Evolutionary conservation across 2,329 filamentous ascomycete species (phyloP).

Genomic region (Xylariaceae sp.): DNA sequence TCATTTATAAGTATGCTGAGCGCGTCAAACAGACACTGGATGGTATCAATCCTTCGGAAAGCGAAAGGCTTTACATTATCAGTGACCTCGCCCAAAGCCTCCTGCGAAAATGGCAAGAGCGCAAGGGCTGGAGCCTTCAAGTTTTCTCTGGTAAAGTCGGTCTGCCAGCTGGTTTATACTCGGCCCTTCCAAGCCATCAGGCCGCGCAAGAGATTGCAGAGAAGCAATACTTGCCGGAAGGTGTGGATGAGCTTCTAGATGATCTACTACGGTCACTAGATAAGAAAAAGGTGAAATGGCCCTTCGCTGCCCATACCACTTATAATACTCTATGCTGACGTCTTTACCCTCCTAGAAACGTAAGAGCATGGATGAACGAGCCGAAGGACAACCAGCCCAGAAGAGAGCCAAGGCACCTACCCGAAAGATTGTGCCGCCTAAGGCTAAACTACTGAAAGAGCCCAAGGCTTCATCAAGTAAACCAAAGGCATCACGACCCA

Average conservation of each 20-base stretch:
- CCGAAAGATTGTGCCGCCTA: conserved; percentile 29
- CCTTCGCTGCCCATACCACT: not conserved
- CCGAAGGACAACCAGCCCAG: conserved; percentile 41
- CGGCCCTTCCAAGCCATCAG: conserved; percentile 68
- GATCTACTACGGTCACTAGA: conserved; percentile 62
- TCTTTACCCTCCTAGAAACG: conserved; percentile 47
- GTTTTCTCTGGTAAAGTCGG: conserved; percentile 78
- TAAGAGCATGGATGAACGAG: conserved; percentile 49
- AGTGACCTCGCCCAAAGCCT: conserved; percentile 82
- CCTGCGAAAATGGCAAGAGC: conserved; percentile 81
- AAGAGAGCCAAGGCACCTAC: conserved; percentile 37
- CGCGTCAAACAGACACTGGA: conserved; percentile 88
- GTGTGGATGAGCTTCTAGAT: conserved; percentile 72
- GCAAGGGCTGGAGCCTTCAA: conserved; percentile 80
- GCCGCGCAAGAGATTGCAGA: conserved; percentile 81
- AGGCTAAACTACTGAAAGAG: conserved; percentile 33
- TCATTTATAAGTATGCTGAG: conserved; percentile 90
- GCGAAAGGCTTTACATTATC: conserved; percentile 76
- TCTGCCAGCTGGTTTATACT: conserved; percentile 75
- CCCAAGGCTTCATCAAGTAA: conserved; percentile 26
- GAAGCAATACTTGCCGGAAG: conserved; percentile 77
- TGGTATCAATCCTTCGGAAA: conserved; percentile 62
- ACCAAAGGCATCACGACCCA: conserved; percentile 29
- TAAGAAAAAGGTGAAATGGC: conserved; percentile 70
- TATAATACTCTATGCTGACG: conserved; percentile 16